phyloP scores from a whole-genome alignment of 768 basidiomycete species.

The Lentinula boryana region DNA sequence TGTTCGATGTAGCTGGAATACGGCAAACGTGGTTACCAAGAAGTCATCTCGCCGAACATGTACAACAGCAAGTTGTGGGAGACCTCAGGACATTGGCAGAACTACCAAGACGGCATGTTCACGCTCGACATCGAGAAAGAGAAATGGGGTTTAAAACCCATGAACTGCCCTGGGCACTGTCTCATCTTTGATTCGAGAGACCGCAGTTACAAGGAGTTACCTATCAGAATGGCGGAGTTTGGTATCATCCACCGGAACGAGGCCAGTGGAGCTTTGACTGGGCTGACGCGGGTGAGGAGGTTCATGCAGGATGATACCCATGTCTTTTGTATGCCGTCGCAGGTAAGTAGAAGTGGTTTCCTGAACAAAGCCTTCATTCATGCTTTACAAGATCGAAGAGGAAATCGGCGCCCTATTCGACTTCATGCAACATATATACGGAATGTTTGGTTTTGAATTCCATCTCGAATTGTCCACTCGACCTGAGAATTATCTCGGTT shows the following conservation, averaged over 20 bases:
- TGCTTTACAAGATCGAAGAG: constrained; percentile 57
- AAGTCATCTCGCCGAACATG: constrained; percentile 99
- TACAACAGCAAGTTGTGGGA: constrained; percentile 96
- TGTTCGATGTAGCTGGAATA: constrained; percentile 65
- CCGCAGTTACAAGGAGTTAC: constrained; percentile 91
- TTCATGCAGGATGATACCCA: constrained; percentile 99
- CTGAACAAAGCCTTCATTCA: not conserved
- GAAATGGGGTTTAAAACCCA: constrained; percentile 92
- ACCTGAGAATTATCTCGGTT: constrained; percentile 89
- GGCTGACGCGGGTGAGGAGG: constrained; percentile 86
- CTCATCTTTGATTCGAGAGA: constrained; percentile 93
- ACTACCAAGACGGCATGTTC: constrained; percentile 99
- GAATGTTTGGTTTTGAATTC: constrained; percentile 92
- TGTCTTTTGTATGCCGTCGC: constrained; percentile 94
- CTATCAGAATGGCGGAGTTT: constrained; percentile 97
- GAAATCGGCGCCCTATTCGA: constrained; percentile 88
- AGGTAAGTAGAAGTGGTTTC: constrained; percentile 37
- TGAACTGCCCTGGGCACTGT: constrained; percentile 99
- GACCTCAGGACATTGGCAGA: constrained; percentile 96
- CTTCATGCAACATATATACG: constrained; percentile 92
- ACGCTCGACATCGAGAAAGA: constrained; percentile 92
- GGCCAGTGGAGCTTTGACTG: constrained; percentile 89
- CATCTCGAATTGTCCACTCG: constrained; percentile 92
- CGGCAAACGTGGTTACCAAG: constrained; percentile 92
- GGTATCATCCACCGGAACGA: constrained; percentile 97